These are phyloP conservation scores for Suillus sp. DNA, from an alignment of 768 basidiomycete genomes.

Conservation along the genomic window DNA sequence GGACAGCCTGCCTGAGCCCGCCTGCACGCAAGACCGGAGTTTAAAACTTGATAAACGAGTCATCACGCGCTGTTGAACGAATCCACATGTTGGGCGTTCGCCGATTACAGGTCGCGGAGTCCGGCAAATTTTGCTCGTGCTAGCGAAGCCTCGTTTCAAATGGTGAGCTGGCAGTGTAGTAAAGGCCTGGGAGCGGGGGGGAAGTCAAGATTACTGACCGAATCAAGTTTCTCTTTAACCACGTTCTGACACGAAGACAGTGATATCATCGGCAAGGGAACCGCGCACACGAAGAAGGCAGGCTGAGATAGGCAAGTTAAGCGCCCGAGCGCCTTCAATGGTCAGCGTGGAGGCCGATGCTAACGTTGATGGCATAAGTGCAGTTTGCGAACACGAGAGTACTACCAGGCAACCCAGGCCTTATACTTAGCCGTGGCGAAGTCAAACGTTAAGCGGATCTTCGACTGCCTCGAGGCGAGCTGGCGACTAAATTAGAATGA, in stretches of 20 bases:
- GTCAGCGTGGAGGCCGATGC: neutral
- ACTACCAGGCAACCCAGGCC: neutral
- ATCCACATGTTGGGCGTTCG: neutral
- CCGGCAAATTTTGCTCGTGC: neutral
- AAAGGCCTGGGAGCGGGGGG: neutral
- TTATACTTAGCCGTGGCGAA: constrained; percentile 1
- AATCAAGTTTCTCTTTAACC: neutral
- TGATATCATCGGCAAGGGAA: constrained; percentile 5
- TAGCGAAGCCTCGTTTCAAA: neutral
- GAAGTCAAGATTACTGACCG: neutral
- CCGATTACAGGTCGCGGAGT: neutral
- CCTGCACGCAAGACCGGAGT: neutral
- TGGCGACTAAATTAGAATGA: constrained; percentile 1
- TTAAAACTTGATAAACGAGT: neutral
- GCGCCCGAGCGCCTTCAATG: neutral
- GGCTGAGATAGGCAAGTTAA: constrained; percentile 9
- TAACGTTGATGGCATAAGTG: neutral
- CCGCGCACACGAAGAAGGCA: neutral
- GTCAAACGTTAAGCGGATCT: neutral
- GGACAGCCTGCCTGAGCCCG: neutral
- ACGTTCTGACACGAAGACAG: neutral
- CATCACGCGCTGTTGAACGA: neutral
- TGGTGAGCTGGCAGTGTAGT: constrained; percentile 1
- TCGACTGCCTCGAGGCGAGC: neutral
- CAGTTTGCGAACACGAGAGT: neutral